Base-by-base conservation (phyloP, 2,329 filamentous ascomycete genomes). In the Chaetomiaceae sp. region DNA sequence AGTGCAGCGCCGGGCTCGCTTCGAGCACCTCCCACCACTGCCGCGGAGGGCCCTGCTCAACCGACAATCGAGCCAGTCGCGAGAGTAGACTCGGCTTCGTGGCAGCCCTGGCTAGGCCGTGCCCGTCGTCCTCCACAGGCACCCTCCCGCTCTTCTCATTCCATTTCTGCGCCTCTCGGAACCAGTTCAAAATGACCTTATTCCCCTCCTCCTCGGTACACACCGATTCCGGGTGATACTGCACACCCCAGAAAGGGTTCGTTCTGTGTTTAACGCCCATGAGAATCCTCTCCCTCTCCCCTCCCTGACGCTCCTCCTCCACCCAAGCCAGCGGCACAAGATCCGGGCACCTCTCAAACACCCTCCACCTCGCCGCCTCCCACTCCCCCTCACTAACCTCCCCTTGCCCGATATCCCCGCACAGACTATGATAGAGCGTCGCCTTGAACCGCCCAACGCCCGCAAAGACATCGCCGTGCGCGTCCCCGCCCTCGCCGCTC, bases 191-290 rank as follows among this genome's bases (percentile, higher is more conserved):
- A 32, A 95, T 75, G 23, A 95, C 75, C 13, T 73, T 71, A 18
- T 77, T 79, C 1, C 87, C 85, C 55, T 79, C 78, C 3, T 75
- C 71, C 34, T 89, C 87, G 4, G 90, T 95, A 67, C 90, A 95
- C 13, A 90, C 81, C 0, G 89, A 95, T 68, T 96, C 90, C 0
- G 90, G 90, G 64, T 96, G 90, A 62, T 94, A 96, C 65, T 96
- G 91, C 16, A 96, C 76, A 0, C 87, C 91, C 85, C 87, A 95
- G 58, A 92, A 87, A 0, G 91, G 90, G 59, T 82, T 85, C 1
- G 58, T 65, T 16, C 66, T 70, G 66, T 95, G 90, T 58, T 77
- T 81, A 14, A 85, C 82, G 0, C 80, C 88, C 89, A 95, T 95
- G n/a, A 94, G 69, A 3, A 90, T 77, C 37, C 77, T 71, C 63